Evolutionary conservation across 352 stramenopile species (phyloP).

Genomic region (Phytophthora brassicae): DNA sequence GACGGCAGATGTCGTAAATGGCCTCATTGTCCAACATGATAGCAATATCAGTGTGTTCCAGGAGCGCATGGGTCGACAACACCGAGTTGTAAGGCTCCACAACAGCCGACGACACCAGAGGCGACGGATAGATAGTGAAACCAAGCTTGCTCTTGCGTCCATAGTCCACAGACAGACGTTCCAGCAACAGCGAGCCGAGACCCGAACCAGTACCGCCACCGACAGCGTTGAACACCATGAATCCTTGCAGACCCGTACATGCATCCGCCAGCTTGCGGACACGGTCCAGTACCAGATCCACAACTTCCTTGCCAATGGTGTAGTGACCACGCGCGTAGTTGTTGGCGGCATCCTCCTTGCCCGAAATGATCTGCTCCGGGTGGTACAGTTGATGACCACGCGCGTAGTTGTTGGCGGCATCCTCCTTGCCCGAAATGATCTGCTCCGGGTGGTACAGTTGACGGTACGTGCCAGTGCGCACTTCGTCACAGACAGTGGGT

Average conservation of each 20-base stretch:
- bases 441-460: slow-evolving; percentile 99
- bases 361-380: slow-evolving; percentile 98
- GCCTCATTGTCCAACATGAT: slow-evolving; percentile 34
- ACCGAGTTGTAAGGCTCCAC: slow-evolving; percentile 99
- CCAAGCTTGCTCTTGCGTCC: slow-evolving; percentile 98
- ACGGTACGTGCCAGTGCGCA: slow-evolving; percentile 95
- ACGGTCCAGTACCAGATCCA: slow-evolving; percentile 97
- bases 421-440: slow-evolving; percentile 98
- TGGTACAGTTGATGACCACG: slow-evolving; percentile 97
- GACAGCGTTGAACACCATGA: slow-evolving; percentile 98
- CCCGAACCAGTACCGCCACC: slow-evolving; percentile 97
- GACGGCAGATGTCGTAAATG: slow-evolving; percentile 36
- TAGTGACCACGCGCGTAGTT: slow-evolving; percentile 94
- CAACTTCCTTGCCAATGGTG: slow-evolving; percentile 95
- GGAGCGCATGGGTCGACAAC: slow-evolving; percentile 93
- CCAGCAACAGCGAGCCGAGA: slow-evolving; percentile 96
- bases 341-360: slow-evolving; percentile 96
- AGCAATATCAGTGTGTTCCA: slow-evolving; percentile 96
- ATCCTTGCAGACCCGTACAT: slow-evolving; percentile 97
- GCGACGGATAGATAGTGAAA: slow-evolving; percentile 97
- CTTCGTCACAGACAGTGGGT: slow-evolving; percentile 97
- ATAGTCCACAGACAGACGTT: slow-evolving; percentile 97
- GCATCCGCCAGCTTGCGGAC: slow-evolving; percentile 98
- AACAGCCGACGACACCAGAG: slow-evolving; percentile 87
- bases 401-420: slow-evolving; percentile 92